Evolutionary conservation across 805 yeast species (phyloP).

Genomic region (Debaryomyces castellii): DNA sequence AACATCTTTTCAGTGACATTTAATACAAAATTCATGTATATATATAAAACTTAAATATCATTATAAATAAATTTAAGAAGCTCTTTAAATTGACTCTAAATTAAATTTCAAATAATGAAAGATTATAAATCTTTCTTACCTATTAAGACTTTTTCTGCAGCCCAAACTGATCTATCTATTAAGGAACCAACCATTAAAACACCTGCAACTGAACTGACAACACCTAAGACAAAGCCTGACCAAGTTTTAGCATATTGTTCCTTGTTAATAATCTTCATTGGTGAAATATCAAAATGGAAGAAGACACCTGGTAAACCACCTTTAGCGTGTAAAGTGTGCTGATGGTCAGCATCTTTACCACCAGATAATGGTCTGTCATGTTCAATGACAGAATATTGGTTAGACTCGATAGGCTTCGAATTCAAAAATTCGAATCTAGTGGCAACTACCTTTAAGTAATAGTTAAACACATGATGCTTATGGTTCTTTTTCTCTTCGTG

Average conservation of each 20-base stretch:
- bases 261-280: constrained; percentile 83
- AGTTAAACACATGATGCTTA: constrained; percentile 67
- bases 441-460: constrained; percentile 86
- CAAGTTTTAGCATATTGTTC: constrained; percentile 75
- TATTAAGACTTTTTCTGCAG: constrained; percentile 75
- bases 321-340: constrained; percentile 71
- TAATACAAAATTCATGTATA: constrained; percentile 15
- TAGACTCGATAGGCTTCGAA: constrained; percentile 60
- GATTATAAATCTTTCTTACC: constrained; percentile 57
- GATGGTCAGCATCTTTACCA: constrained; percentile 90
- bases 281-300: constrained; percentile 87
- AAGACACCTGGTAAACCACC: constrained; percentile 93
- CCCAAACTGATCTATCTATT: constrained; percentile 83
- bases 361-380: constrained; percentile 86
- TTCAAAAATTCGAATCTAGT: constrained; percentile 76
- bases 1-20: constrained; percentile 45
- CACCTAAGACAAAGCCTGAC: constrained; percentile 79
- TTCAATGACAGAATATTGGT: constrained; percentile 84
- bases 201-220: constrained; percentile 89
- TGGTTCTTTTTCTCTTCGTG: constrained; percentile 36
- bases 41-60: constrained; percentile 12
- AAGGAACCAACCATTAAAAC: constrained; percentile 90
- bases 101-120: neutral
- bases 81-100: neutral
- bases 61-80: neutral